phyloP scores from a whole-genome alignment of 768 basidiomycete genomes.

The Phaeotremella skinneri region DNA sequence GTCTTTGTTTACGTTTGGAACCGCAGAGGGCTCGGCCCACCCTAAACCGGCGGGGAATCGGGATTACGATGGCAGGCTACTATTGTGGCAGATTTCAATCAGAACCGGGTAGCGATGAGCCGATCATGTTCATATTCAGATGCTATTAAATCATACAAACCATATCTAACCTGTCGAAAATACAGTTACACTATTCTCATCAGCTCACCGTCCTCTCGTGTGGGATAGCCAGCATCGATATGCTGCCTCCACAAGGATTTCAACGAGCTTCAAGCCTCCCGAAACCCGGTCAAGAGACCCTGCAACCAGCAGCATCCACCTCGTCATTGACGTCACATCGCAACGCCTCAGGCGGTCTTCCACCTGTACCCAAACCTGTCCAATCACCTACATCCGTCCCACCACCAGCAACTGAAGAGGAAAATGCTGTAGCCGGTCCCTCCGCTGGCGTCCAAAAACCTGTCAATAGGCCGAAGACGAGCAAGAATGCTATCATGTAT shows the following conservation, averaged over 20 bases:
- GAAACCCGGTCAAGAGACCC: background rate
- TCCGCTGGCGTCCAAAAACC: conserved; percentile 2
- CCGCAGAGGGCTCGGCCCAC: background rate
- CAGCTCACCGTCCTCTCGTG: too few relatives aligned
- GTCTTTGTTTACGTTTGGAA: background rate
- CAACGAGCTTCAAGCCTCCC: background rate
- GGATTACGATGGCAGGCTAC: background rate
- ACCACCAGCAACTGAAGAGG: background rate
- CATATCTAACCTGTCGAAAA: background rate
- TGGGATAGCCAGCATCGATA: too few relatives aligned
- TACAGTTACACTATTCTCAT: background rate
- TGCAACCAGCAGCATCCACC: background rate
- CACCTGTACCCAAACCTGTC: conserved; percentile 19
- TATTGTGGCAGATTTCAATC: background rate
- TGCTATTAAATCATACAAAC: background rate
- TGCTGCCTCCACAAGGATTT: background rate
- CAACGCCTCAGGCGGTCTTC: conserved; percentile 22
- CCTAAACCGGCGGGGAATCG: background rate
- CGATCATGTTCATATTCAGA: background rate
- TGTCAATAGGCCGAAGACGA: conserved; percentile 1
- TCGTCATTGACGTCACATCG: conserved; percentile 7
- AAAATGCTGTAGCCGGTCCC: background rate
- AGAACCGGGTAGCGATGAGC: background rate
- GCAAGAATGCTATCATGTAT: conserved; percentile 47
- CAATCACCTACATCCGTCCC: conserved; percentile 4